Base-by-base conservation (phyloP, 1,284 basidiomycete genomes). In the Schizopora paradoxa region DNA sequence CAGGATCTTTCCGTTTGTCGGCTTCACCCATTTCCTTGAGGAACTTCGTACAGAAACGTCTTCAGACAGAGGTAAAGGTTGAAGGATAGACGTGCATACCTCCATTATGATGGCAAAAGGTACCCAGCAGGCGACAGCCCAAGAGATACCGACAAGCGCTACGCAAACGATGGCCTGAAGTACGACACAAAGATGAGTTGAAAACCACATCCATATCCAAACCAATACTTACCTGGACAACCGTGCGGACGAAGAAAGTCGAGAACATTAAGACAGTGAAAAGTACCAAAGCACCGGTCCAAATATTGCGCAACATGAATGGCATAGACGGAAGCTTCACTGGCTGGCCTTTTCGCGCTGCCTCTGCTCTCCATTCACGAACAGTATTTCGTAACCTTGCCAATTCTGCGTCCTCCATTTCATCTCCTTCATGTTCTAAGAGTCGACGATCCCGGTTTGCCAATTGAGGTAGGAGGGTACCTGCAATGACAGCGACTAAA, bases 101-200 rank as follows among this genome's bases (percentile, higher is more conserved):
- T 92, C 91, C 91, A 94, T 94, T 62, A 94, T 90, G 59, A 94
- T 91, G 11, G 88, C 84, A 52, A 87, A 88, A 2, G 86, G 83
- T 44, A 89, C 89, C 92, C 92, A 96, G 67, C 90, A 91, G 11
- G 91, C 90, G 18, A 96, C 87, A 1, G 91, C 90, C 93, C 93
- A 97, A 61, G 86, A 91, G 31, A 96, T 86, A 32, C 93, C 93
- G 11, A 93, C 80, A 31, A 93, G 62, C 42, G 82, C 82, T 43
- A 97, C 88, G 56, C 88, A 79, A 19, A 82, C 62, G 8, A 86
- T 88, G 6, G 92, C 93, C 73, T 85, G 35, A 38, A 47, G 18
- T n/a, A n/a, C n/a, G n/a, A n/a, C n/a, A n/a, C n/a, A n/a, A n/a
- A n/a, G n/a, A 18, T 22, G 38, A 46, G 35, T 31, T 31, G 34